Base-by-base conservation (phyloP, 495 filamentous ascomycete genomes). In the Sabuloglossum arenarium region DNA sequence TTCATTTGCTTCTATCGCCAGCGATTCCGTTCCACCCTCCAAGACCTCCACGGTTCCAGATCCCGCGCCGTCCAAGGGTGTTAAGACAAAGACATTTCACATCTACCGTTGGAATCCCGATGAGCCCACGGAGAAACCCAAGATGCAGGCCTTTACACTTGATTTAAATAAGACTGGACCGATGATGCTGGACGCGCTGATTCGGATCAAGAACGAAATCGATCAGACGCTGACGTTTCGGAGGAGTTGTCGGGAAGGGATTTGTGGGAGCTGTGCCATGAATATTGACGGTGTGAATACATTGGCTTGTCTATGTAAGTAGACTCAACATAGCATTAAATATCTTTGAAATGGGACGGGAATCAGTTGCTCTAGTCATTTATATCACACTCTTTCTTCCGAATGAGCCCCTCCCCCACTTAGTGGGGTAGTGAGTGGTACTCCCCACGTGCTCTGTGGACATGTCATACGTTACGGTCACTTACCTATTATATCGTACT, bases 61-160 rank as follows among this genome's bases (percentile, higher is more conserved):
- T 60, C 80, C 77, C 55, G 68, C 62, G 50, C 64, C 73, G 42
- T 74, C 71, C 54, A 69, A 74, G 52, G 65, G 76, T 23, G 67
- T 81, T 53, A 80, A 76, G 61, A 81, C 83, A 68, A 97, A 96
- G 79, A 87, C 85, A 57, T 98, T 98, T 80, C 84, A 96, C 70
- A 80, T 98, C 78, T 98, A 98, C 80, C 83, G 91, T 63, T 98
- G 91, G 91, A 93, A 93, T 67, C 91, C 91, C 42, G 91, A 97
- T 67, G 72, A 77, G 58, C 91, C 91, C 29, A 76, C 78, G 66
- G 78, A 82, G 72, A 98, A 98, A 79, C 90, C 91, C 39, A 77
- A 73, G 67, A 94, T 98, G 90, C 87, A 96, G 76, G 77, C 73
- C 59, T 98, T 96, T 71, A 82, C 85, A 21, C 72, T 98, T 60